A percentile compares a stretch with the other conserved stretches of the same genome.
Conservation (phyloP, 2,329 filamentous ascomycete species). For the Ophiostoma quercus region DNA sequence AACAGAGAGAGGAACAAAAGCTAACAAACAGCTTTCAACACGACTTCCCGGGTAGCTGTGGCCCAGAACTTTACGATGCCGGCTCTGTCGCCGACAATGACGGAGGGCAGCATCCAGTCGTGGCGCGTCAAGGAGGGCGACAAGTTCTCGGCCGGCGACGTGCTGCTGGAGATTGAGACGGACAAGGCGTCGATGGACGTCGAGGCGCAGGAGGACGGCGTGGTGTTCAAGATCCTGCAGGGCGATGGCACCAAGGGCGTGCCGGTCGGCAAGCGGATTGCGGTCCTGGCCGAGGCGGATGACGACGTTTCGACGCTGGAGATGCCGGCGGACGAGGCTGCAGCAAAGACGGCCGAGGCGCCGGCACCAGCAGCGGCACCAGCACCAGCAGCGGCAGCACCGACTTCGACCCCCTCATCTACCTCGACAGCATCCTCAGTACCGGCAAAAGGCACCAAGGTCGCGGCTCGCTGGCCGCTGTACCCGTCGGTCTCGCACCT, state of each 20-base stretch:
- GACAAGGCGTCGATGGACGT: constrained; percentile 95
- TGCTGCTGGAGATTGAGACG: constrained; percentile 86
- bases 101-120: constrained; percentile 77
- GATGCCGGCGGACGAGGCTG: constrained; percentile 62
- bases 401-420: constrained; percentile 10
- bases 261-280: constrained; percentile 75
- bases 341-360: constrained; percentile 27
- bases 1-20: background rate
- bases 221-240: constrained; percentile 76
- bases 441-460: constrained; percentile 39
- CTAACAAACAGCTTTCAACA: constrained; percentile 53
- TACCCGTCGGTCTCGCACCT: constrained; percentile 80
- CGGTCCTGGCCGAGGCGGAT: constrained; percentile 72
- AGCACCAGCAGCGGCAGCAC: constrained; percentile 9
- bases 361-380: constrained; percentile 4
- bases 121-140: constrained; percentile 90
- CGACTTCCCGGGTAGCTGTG: constrained; percentile 58
- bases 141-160: constrained; percentile 73
- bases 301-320: constrained; percentile 72
- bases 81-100: constrained; percentile 88
- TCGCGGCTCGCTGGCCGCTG: constrained; percentile 61
- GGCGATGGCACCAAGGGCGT: constrained; percentile 69
- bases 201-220: constrained; percentile 83
- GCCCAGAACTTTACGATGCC: constrained; percentile 90
- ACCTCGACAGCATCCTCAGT: constrained; percentile 25